Evolutionary conservation across 2,329 filamentous ascomycete species (phyloP).

Genomic region (Exophiala sp.): DNA sequence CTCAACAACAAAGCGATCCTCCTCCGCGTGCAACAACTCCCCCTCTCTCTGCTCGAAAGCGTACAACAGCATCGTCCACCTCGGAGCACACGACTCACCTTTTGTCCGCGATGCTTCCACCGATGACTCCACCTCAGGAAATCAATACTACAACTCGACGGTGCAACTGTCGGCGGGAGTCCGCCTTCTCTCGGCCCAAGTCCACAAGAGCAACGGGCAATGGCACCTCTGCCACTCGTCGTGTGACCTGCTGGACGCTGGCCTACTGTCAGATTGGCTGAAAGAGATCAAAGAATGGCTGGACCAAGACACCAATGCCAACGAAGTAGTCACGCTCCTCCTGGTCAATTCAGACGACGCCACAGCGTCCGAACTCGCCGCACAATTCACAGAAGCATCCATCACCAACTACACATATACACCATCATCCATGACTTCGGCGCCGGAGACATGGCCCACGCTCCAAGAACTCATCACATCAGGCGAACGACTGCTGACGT

Average conservation of each 20-base stretch:
- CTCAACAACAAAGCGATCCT: constrained; percentile 21
- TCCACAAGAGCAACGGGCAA: constrained; percentile 55
- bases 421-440: constrained; percentile 43
- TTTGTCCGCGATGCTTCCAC: constrained; percentile 63
- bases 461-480: constrained; percentile 62
- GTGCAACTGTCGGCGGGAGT: constrained; percentile 65
- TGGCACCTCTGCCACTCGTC: constrained; percentile 66
- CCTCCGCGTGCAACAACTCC: constrained; percentile 71
- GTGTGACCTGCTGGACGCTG: constrained; percentile 64
- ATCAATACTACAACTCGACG: constrained; percentile 67
- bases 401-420: constrained; percentile 58
- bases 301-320: constrained; percentile 60
- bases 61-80: constrained; percentile 71
- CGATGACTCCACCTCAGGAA: constrained; percentile 58
- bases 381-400: constrained; percentile 52
- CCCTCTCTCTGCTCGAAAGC: constrained; percentile 62
- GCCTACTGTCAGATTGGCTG: constrained; percentile 60
- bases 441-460: constrained; percentile 59
- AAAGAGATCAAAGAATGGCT: constrained; percentile 61
- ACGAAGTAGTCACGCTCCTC: constrained; percentile 70
- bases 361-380: constrained; percentile 50
- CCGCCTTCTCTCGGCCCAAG: constrained; percentile 64
- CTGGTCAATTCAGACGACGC: constrained; percentile 64
- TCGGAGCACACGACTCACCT: constrained; percentile 69
- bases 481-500: constrained; percentile 61